phyloP scores from a whole-genome alignment of 2,329 filamentous ascomycete genomes.

The Blumeria graminis region DNA sequence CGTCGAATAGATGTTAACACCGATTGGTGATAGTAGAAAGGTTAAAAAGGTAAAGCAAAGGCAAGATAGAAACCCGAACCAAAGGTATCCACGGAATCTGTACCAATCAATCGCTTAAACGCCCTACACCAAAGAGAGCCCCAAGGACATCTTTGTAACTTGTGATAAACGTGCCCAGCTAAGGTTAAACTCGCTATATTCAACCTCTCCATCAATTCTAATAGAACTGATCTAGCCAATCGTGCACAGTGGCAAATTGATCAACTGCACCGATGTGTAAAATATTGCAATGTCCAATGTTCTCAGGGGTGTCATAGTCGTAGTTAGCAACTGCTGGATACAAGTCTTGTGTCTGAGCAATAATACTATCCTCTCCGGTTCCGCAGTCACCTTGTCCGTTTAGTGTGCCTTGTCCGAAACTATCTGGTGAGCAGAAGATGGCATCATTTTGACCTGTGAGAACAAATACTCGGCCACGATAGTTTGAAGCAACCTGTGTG shows the following conservation, averaged over 20 bases:
- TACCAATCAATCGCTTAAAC: too few species aligned
- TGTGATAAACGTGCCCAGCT: too few species aligned
- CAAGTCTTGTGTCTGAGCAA: background rate
- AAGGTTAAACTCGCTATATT: too few species aligned
- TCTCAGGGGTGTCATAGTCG: background rate
- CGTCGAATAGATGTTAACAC: too few species aligned
- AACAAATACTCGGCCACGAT: constrained; percentile 5
- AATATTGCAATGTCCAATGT: constrained; percentile 3
- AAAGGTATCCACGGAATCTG: too few species aligned
- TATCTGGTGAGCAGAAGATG: constrained; percentile 4
- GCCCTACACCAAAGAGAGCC: too few species aligned
- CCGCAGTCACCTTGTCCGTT: background rate
- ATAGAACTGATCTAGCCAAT: constrained; percentile 2
- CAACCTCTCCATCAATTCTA: background rate
- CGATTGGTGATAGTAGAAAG: too few species aligned
- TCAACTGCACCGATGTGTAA: constrained; percentile 2
- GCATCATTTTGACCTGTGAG: constrained; percentile 6
- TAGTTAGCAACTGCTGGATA: background rate
- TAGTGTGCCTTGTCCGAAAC: background rate
- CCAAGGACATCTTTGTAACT: too few species aligned
- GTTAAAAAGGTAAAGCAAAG: too few species aligned
- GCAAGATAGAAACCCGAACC: too few species aligned
- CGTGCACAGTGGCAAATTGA: constrained; percentile 2
- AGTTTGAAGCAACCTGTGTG: constrained; percentile 1
- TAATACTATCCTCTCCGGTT: background rate